A percentile compares a stretch with the other conserved stretches of the same genome.
Conservation (phyloP, 257 asterid genomes). For the Penstemon davidsonii region DNA sequence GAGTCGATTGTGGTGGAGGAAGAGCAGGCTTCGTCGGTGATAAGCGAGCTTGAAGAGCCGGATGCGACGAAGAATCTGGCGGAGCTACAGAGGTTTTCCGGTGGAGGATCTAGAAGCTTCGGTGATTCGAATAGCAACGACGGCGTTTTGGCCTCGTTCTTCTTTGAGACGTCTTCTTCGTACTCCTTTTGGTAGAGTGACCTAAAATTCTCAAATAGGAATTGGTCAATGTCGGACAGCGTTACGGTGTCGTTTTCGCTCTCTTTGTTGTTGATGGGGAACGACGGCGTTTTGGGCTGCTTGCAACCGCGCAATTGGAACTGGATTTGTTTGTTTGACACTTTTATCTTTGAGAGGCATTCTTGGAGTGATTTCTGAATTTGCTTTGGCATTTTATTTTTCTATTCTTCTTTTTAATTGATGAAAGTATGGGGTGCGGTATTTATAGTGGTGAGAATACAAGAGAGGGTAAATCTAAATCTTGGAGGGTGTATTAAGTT, state of each 20-base stretch:
- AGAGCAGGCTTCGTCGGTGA: conserved; percentile 33
- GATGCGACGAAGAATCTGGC: conserved; percentile 44
- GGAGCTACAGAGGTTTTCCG: conserved; percentile 38
- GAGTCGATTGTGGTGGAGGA: conserved; percentile 25
- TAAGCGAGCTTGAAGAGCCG: conserved; percentile 40
- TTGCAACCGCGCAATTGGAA: conserved; percentile 34
- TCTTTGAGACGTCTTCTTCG: conserved; percentile 32
- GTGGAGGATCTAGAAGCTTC: conserved; percentile 32
- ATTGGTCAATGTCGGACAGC: conserved; percentile 44
- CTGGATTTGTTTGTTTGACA: conserved; percentile 24
- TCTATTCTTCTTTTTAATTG: not conserved
- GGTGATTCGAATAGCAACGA: conserved; percentile 35
- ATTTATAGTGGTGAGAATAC: not conserved
- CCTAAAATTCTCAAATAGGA: conserved; percentile 45
- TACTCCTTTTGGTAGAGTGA: conserved; percentile 39
- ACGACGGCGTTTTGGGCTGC: conserved; percentile 41
- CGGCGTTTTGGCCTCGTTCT: conserved; percentile 13
- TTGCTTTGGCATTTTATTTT: conserved; percentile 36
- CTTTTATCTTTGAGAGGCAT: conserved; percentile 41
- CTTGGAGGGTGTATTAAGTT: no score
- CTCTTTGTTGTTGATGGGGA: conserved; percentile 18
- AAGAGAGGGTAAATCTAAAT: no score
- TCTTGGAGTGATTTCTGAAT: conserved; percentile 42
- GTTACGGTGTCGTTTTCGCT: conserved; percentile 26
- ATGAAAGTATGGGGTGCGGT: not conserved